These are phyloP conservation scores for Cutaneotrichosporon dermatis DNA, from an alignment of 1,284 basidiomycete genomes.

Conservation along the genomic window DNA sequence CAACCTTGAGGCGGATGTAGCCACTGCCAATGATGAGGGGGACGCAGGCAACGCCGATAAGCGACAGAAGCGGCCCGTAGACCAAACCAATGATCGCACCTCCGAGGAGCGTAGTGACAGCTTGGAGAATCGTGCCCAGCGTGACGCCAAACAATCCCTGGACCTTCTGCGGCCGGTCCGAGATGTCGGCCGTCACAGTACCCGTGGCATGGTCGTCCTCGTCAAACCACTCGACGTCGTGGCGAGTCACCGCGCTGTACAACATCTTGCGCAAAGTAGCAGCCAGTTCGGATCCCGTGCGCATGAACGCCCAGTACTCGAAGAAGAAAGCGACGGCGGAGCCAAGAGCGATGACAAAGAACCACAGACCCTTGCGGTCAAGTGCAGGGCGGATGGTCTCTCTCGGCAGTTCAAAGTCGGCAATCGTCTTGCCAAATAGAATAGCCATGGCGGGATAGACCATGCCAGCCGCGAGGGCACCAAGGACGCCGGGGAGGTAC, in stretches of 20 bases:
- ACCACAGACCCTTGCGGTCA: conserved; percentile 56
- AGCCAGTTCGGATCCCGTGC: conserved; percentile 64
- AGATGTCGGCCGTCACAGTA: conserved; percentile 70
- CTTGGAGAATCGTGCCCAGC: conserved; percentile 80
- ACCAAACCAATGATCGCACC: conserved; percentile 71
- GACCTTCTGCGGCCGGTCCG: conserved; percentile 87
- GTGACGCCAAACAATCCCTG: conserved; percentile 86
- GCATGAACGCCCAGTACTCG: conserved; percentile 66
- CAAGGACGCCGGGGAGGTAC: conserved; percentile 42
- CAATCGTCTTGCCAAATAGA: conserved; percentile 65
- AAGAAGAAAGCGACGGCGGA: conserved; percentile 60
- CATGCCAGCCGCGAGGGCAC: conserved; percentile 55
- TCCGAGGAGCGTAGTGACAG: conserved; percentile 66
- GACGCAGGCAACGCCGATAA: conserved; percentile 62
- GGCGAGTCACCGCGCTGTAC: conserved; percentile 72
- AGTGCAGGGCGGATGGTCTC: conserved; percentile 40
- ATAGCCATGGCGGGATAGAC: conserved; percentile 84
- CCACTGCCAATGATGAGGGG: conserved; percentile 81
- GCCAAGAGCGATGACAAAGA: conserved; percentile 75
- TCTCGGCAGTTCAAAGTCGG: conserved; percentile 53
- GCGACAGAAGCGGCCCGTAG: conserved; percentile 54
- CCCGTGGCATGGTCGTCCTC: conserved; percentile 75
- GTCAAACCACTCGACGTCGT: conserved; percentile 87
- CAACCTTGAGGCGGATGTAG: conserved; percentile 68
- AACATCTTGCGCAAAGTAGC: conserved; percentile 62